Evolutionary conservation across 148 eudicot species (phyloP), one percentile per base, ranked within the genome.

Genomic region (Beta vulgaris): DNA sequence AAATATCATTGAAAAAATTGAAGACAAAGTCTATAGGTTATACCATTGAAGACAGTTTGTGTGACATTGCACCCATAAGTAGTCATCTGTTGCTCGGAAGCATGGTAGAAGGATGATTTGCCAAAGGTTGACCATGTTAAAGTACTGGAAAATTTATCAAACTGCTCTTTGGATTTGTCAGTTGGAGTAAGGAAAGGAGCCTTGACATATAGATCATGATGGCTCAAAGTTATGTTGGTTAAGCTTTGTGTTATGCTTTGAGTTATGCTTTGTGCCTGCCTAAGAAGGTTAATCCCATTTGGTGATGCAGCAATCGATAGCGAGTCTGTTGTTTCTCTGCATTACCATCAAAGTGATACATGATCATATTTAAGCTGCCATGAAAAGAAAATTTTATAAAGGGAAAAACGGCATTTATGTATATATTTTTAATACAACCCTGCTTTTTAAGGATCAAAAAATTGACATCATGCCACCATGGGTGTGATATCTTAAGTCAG

Each of bases 281-380:
- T 83, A 46, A 90, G 75, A 58, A 82, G 69, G 71, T 81, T 86
- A 68, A 88, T 76, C 51, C 54, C 77, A 69, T 51, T 73, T 46
- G 94, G 97, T 14, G 98, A 89, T 78, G 94, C 92, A 40, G 97
- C 83, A 32, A 93, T 89, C 0, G 97, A 78, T 13, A 77, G 85
- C 16, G 87, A 74, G 73, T 91, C 90, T 21, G 87, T 87, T 64
- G 98, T 77, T 61, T 88, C 89, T 76, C 98, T 93, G 90, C 72
- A 75, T 31, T 53, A 68, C 13, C 13, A 67, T 67, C 23, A 37
- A 65, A 9, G 8, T 1, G n/a, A n/a, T n/a, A n/a, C n/a, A n/a
- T n/a, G n/a, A n/a, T n/a, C n/a, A n/a, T n/a, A n/a, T n/a, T n/a
- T n/a, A n/a, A n/a, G n/a, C n/a, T n/a, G n/a, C n/a, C n/a, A n/a